Percentiles rank a stretch among this genome's conserved stretches.
These are phyloP conservation scores for Aspergillus floridensis DNA, from an alignment of 2,329 filamentous ascomycete genomes.

Conservation along the genomic window DNA sequence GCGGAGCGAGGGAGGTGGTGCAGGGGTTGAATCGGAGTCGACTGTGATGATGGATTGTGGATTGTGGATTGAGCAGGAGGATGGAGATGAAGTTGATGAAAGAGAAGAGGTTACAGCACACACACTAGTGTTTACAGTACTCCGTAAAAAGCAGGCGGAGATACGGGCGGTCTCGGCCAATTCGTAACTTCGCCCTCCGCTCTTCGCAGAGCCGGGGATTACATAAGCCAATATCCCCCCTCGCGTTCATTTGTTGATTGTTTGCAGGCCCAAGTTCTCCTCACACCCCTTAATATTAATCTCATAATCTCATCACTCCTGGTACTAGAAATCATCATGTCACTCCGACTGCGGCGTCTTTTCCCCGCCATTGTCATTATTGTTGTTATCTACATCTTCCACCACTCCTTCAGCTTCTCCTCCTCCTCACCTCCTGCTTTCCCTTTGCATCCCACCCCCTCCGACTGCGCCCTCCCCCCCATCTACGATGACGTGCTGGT, in stretches of 20 bases:
- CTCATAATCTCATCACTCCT: background rate
- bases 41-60: background rate
- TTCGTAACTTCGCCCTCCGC: no score
- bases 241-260: background rate
- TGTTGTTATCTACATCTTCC: background rate
- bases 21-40: background rate
- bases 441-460: background rate
- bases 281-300: background rate
- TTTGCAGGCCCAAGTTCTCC: background rate
- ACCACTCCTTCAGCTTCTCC: background rate
- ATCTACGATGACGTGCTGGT: slow-evolving; percentile 20
- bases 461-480: slow-evolving; percentile 1
- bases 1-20: slow-evolving; percentile 25
- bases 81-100: no score
- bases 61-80: background rate
- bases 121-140: no score
- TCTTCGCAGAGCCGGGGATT: no score
- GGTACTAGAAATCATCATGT: background rate
- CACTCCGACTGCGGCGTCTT: slow-evolving; percentile 1
- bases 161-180: no score
- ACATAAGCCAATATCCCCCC: background rate
- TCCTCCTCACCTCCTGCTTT: background rate
- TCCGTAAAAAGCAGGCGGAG: no score
- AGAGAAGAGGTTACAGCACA: background rate
- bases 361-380: background rate